phyloP scores from a whole-genome alignment of 768 basidiomycete species.

The Sporobolomyces phaffii region DNA sequence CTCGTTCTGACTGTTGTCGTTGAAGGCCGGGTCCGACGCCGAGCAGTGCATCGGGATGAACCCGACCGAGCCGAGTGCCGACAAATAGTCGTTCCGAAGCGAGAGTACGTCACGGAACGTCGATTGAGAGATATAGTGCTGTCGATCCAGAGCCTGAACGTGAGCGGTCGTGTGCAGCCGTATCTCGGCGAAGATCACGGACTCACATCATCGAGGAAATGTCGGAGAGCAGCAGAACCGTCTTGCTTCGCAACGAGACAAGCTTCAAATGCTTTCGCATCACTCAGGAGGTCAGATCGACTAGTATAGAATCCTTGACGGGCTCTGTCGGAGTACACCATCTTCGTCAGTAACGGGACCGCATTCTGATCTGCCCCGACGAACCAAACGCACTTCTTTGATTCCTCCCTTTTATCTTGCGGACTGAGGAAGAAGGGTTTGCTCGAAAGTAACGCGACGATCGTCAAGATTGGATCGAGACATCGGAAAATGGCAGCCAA shows the following conservation, averaged over 20 bases:
- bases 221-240: constrained; percentile 54
- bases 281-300: constrained; percentile 79
- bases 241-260: constrained; percentile 42
- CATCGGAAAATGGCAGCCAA: constrained; percentile 77
- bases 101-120: constrained; percentile 71
- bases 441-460: constrained; percentile 74
- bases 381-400: constrained; percentile 60
- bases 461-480: constrained; percentile 69
- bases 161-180: not conserved
- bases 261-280: constrained; percentile 67
- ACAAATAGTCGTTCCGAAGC: constrained; percentile 69
- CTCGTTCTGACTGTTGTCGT: constrained; percentile 59
- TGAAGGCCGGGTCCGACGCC: constrained; percentile 55
- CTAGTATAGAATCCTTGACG: constrained; percentile 62
- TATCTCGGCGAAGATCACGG: not conserved
- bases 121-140: constrained; percentile 77
- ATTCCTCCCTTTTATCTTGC: constrained; percentile 75
- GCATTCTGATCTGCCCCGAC: too few species aligned
- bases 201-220: constrained; percentile 65
- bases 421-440: constrained; percentile 80
- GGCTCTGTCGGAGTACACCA: constrained; percentile 53
- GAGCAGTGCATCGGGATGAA: constrained; percentile 56
- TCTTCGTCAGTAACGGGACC: not conserved
- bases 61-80: constrained; percentile 63
- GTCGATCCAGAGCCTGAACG: not conserved